Conservation (phyloP, 2,329 filamentous ascomycete species). For the Trichoderma harzianum region DNA sequence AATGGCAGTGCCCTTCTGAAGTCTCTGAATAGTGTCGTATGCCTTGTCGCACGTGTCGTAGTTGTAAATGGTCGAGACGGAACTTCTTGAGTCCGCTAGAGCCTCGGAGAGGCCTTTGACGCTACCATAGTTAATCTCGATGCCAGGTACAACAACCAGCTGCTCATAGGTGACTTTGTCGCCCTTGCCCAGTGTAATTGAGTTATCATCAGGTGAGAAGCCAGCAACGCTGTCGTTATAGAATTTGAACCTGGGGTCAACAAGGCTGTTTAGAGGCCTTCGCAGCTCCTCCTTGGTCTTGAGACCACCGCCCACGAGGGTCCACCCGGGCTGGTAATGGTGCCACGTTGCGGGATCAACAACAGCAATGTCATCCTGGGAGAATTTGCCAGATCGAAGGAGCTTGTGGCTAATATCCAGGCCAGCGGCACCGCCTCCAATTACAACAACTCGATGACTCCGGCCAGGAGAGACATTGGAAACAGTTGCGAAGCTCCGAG, state of each 20-base stretch:
- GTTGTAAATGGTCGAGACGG: conserved; percentile 56
- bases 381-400: conserved; percentile 55
- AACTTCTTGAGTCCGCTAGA: conserved; percentile 43
- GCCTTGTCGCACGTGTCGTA: conserved; percentile 55
- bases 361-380: conserved; percentile 58
- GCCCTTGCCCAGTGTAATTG: conserved; percentile 52
- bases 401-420: conserved; percentile 66
- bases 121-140: conserved; percentile 48
- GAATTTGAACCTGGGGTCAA: conserved; percentile 59
- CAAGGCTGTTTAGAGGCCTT: conserved; percentile 45
- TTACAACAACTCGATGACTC: conserved; percentile 62
- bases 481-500: conserved; percentile 22
- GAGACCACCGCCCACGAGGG: conserved; percentile 63
- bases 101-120: conserved; percentile 57
- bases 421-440: conserved; percentile 66
- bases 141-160: conserved; percentile 59
- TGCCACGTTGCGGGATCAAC: conserved; percentile 62
- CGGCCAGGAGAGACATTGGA: conserved; percentile 29
- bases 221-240: conserved; percentile 51
- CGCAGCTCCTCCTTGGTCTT: conserved; percentile 60
- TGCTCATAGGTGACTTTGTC: conserved; percentile 60
- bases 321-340: conserved; percentile 69
- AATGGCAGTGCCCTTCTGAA: conserved; percentile 50
- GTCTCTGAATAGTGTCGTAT: conserved; percentile 44
- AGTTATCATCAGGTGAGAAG: conserved; percentile 56